Conservation (phyloP, 179 eudicot species). For the Pouteria campechiana region DNA sequence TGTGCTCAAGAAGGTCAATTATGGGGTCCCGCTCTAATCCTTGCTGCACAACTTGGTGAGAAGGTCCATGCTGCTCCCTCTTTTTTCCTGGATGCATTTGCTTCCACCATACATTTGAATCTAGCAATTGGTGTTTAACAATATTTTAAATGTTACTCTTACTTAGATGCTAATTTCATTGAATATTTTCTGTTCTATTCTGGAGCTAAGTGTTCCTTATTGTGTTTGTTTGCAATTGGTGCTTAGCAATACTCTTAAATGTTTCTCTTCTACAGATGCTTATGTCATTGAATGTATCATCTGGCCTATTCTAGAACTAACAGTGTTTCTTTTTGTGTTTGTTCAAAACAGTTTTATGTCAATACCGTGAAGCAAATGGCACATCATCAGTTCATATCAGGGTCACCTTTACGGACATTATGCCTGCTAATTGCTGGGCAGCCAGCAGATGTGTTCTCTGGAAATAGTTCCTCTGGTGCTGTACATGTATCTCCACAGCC, state of each 20-base stretch:
- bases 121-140: no score
- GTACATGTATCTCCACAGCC: constrained; percentile 32
- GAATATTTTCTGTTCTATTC: no score
- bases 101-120: no score
- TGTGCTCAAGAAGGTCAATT: constrained; percentile 77
- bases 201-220: no score
- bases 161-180: no score
- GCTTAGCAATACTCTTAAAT: no score
- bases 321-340: constrained; percentile 2
- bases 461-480: constrained; percentile 20
- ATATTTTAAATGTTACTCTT: no score
- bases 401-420: constrained; percentile 81
- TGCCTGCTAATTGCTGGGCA: constrained; percentile 83
- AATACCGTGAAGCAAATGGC: constrained; percentile 90
- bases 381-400: constrained; percentile 52
- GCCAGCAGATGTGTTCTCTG: constrained; percentile 70
- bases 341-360: constrained; percentile 54
- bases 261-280: no score
- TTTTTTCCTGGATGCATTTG: background rate
- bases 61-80: constrained; percentile 40
- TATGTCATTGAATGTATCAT: no score
- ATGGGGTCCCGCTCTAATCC: constrained; percentile 82
- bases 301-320: no score
- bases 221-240: background rate
- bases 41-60: constrained; percentile 82